Evolutionary conservation across 495 filamentous ascomycete species (phyloP).

Genomic region (Polyplosphaeria fusca): DNA sequence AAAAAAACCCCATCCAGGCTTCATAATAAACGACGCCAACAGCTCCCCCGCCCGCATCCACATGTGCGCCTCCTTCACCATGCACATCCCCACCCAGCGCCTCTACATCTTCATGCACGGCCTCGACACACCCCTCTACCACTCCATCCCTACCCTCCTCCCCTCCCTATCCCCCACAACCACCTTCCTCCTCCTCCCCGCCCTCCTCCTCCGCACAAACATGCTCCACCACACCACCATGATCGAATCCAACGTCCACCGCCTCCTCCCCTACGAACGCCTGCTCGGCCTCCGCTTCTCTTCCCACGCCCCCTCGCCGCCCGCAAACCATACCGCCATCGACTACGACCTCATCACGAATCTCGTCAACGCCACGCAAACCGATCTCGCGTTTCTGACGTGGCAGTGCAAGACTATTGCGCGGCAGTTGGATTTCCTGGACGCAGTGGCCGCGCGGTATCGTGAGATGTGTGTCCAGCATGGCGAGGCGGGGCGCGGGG

Average conservation of each 20-base stretch:
- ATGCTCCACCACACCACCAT: background rate
- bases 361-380: background rate
- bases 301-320: too few relatives aligned
- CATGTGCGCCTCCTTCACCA: constrained; percentile 11
- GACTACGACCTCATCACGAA: constrained; percentile 1
- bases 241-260: background rate
- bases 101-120: constrained; percentile 15
- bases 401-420: background rate
- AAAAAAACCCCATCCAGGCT: background rate
- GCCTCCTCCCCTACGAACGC: background rate
- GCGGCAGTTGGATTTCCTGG: constrained; percentile 7
- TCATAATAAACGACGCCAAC: background rate
- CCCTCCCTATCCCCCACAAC: background rate
- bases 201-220: background rate
- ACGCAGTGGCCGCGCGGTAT: constrained; percentile 4
- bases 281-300: background rate
- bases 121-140: background rate
- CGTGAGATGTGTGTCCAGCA: background rate
- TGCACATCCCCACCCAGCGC: constrained; percentile 6
- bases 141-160: background rate
- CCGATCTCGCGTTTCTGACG: background rate
- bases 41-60: background rate
- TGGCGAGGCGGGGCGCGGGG: background rate
- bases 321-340: background rate
- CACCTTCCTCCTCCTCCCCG: constrained; percentile 5